Evolutionary conservation across 2,329 filamentous ascomycete genomes (phyloP).

Genomic region (Ambrosiella cleistominuta): DNA sequence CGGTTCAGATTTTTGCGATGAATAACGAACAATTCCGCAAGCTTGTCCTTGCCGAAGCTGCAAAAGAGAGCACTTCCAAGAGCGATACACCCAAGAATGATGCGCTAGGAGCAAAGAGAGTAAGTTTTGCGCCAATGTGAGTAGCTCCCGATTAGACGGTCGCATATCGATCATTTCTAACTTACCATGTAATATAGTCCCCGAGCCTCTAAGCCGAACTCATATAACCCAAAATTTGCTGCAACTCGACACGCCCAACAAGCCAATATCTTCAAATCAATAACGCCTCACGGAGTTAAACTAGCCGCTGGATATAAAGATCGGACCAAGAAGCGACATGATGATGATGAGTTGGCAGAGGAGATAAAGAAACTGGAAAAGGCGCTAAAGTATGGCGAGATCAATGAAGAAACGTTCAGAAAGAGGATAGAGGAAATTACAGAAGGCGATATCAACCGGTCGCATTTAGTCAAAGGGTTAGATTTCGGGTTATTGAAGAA

Average conservation of each 20-base stretch:
- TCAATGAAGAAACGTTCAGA: slow-evolving; percentile 65
- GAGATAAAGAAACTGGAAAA: slow-evolving; percentile 67
- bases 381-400: slow-evolving; percentile 64
- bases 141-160: slow-evolving; percentile 18
- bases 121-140: slow-evolving; percentile 25
- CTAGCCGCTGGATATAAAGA: slow-evolving; percentile 71
- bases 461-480: slow-evolving; percentile 79
- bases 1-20: slow-evolving; percentile 33
- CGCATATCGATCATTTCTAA: not conserved
- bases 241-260: slow-evolving; percentile 42
- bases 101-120: not conserved
- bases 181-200: not conserved
- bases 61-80: slow-evolving; percentile 21
- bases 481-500: slow-evolving; percentile 66
- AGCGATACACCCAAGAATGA: not conserved
- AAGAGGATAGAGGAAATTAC: slow-evolving; percentile 57
- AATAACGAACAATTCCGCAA: slow-evolving; percentile 91
- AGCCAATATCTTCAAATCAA: slow-evolving; percentile 59
- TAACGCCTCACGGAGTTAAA: slow-evolving; percentile 66
- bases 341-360: slow-evolving; percentile 36
- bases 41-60: slow-evolving; percentile 40
- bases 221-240: slow-evolving; percentile 2
- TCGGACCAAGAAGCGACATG: slow-evolving; percentile 49
- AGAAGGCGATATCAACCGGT: slow-evolving; percentile 63
- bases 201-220: slow-evolving; percentile 22